Evolutionary conservation across 73 alveolate genomes (phyloP).

Genomic region (Paramecium biaurelia): DNA sequence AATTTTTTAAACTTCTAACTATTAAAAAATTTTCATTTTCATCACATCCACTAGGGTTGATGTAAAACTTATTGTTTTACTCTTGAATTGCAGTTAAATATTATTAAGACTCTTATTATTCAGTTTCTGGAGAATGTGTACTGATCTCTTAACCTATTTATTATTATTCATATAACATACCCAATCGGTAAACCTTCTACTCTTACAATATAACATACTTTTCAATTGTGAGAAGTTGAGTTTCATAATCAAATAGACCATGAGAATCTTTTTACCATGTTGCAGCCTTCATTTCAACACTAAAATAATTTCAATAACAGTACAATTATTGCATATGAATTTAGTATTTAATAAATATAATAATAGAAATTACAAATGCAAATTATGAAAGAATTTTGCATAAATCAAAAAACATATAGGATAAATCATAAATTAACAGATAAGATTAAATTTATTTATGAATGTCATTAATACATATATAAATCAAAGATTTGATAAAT

Average conservation of each 20-base stretch:
- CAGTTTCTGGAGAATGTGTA: not conserved
- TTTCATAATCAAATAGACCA: conserved; percentile 63
- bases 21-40: conserved; percentile 30
- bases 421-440: too few relatives aligned
- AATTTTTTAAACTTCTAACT: conserved; percentile 41
- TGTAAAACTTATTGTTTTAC: not conserved
- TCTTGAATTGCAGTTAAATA: conserved; percentile 25
- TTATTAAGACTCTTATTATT: not conserved
- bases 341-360: not conserved
- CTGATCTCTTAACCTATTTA: not conserved
- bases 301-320: not conserved
- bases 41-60: conserved; percentile 5
- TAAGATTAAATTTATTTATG: too few relatives aligned
- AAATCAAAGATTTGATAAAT: too few relatives aligned
- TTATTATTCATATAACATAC: not conserved
- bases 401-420: too few relatives aligned
- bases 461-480: too few relatives aligned
- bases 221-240: conserved; percentile 24
- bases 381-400: too few relatives aligned
- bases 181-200: conserved; percentile 16
- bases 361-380: not conserved
- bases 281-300: conserved; percentile 59
- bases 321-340: not conserved
- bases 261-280: conserved; percentile 64
- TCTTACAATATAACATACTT: not conserved